phyloP scores from a whole-genome alignment of 2,329 filamentous ascomycete genomes.

The Ilyonectria mors-panacis region DNA sequence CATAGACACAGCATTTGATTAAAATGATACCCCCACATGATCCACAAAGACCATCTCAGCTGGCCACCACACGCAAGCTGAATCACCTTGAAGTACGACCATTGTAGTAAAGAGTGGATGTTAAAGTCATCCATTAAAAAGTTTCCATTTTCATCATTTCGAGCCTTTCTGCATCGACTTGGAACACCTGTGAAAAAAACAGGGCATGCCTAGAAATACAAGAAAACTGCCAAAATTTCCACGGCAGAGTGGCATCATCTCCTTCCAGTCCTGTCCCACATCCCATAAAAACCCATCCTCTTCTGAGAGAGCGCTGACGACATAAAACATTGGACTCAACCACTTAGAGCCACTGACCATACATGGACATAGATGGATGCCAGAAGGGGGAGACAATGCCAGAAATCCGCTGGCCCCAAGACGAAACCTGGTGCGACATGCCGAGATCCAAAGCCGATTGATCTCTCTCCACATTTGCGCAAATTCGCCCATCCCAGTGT shows the following conservation, averaged over 20 bases:
- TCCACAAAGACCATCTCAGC: not conserved
- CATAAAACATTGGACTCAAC: constrained; percentile 24
- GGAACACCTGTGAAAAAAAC: constrained; percentile 29
- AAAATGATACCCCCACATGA: constrained; percentile 34
- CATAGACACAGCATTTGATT: constrained; percentile 4
- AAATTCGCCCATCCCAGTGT: constrained; percentile 28
- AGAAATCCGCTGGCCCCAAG: constrained; percentile 16
- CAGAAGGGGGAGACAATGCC: not conserved
- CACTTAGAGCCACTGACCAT: constrained; percentile 18
- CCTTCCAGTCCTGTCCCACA: constrained; percentile 22
- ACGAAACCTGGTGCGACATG: constrained; percentile 30
- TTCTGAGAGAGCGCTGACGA: constrained; percentile 11
- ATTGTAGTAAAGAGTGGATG: constrained; percentile 12
- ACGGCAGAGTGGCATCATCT: constrained; percentile 18
- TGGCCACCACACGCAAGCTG: not conserved
- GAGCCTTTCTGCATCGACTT: constrained; percentile 35
- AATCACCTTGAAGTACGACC: not conserved
- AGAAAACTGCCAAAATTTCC: constrained; percentile 31
- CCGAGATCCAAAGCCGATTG: constrained; percentile 24
- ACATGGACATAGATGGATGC: constrained; percentile 16
- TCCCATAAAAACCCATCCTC: constrained; percentile 23
- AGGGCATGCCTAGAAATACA: constrained; percentile 46
- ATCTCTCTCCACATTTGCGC: constrained; percentile 9
- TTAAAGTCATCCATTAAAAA: constrained; percentile 34
- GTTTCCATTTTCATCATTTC: constrained; percentile 36